A percentile compares a stretch with the other conserved stretches of the same genome.
phyloP scores from a whole-genome alignment of 2,329 filamentous ascomycete genomes.

The Rutstroemia sp. region DNA sequence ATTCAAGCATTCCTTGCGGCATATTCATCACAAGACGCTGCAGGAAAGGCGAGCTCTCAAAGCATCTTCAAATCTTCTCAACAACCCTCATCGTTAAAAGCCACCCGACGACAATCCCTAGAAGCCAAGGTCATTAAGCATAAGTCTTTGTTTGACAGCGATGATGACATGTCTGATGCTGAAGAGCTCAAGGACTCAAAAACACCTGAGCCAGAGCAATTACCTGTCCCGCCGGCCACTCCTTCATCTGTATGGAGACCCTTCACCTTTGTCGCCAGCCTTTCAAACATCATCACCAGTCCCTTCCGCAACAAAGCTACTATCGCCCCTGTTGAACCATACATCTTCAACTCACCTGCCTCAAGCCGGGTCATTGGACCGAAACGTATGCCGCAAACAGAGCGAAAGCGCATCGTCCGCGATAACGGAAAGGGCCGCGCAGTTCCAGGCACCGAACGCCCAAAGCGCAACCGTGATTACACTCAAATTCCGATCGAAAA shows the following conservation, averaged over 20 bases:
- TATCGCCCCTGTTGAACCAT: not conserved
- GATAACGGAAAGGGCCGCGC: not conserved
- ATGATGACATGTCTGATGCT: not conserved
- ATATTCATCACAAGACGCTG: conserved; percentile 1
- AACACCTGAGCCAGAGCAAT: not conserved
- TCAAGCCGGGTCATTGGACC: not conserved
- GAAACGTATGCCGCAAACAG: not conserved
- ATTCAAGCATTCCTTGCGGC: conserved; percentile 6
- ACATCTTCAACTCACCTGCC: conserved; percentile 1
- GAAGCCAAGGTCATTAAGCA: not conserved
- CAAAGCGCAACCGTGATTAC: not conserved
- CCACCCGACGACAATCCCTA: not conserved
- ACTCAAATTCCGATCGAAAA: not conserved
- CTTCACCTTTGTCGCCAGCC: not conserved
- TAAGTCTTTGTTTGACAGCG: not conserved
- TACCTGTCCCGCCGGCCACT: not conserved
- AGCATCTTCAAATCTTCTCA: not conserved
- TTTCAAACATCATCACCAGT: not conserved
- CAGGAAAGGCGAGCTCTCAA: not conserved
- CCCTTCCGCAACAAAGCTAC: conserved; percentile 2
- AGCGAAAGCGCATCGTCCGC: conserved; percentile 2
- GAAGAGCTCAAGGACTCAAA: not conserved
- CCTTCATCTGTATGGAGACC: not conserved
- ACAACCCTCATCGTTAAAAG: not conserved
- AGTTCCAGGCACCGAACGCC: conserved; percentile 4